Evolutionary conservation across 108 stramenopile genomes (phyloP).

Genomic region (Chaetoceros tenuissimus): DNA sequence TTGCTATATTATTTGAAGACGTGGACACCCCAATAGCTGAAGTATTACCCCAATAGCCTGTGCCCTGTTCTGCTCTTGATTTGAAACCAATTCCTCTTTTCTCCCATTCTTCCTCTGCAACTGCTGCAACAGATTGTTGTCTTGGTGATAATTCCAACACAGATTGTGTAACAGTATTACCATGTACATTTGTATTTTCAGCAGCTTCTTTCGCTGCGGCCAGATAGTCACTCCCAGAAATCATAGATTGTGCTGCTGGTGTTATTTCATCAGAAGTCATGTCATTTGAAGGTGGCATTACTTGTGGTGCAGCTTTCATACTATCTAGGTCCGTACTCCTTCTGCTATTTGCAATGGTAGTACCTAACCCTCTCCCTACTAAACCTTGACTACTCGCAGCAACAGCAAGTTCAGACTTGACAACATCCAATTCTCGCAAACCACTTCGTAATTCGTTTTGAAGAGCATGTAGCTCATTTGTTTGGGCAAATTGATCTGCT

Average conservation of each 20-base stretch:
- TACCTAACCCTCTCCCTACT: conserved; percentile 32
- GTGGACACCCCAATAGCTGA: background rate
- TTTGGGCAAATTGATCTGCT: conserved; percentile 67
- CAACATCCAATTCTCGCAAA: conserved; percentile 73
- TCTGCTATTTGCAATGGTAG: conserved; percentile 34
- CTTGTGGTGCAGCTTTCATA: background rate
- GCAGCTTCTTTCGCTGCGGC: conserved; percentile 1
- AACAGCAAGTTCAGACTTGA: conserved; percentile 73
- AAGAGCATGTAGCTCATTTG: conserved; percentile 62
- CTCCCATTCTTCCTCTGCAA: conserved; percentile 81
- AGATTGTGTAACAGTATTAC: background rate
- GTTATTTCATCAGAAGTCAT: background rate
- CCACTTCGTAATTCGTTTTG: conserved; percentile 77
- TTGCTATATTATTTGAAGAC: conserved; percentile 2
- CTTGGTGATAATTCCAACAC: conserved; percentile 27
- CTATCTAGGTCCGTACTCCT: background rate
- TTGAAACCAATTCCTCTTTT: conserved; percentile 73
- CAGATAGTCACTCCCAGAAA: background rate
- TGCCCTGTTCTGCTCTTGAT: conserved; percentile 65
- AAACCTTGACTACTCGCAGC: conserved; percentile 35
- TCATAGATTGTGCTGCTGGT: background rate
- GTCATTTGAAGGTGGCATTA: background rate
- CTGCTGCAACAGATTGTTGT: conserved; percentile 50
- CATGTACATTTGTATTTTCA: conserved; percentile 7
- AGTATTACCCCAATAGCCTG: background rate